Evolutionary conservation across 1,284 basidiomycete genomes (phyloP), one percentile per base, ranked within the genome.

Genomic region (Salmacisia buchloeana): DNA sequence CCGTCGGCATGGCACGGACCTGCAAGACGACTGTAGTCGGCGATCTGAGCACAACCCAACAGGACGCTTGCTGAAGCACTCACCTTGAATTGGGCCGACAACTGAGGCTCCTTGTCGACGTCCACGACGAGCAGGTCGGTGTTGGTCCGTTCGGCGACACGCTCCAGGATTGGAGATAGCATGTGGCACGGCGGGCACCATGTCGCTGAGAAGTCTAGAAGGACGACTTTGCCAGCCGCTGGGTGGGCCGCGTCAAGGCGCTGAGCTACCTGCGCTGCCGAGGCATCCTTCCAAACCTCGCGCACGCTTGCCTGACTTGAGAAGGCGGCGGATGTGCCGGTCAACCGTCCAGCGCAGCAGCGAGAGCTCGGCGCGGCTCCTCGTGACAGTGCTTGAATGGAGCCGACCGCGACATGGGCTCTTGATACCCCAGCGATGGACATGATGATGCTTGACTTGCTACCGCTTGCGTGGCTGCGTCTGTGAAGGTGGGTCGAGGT

Each of bases 1-100:
- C 49, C 25, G 49, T 54, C 6, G 49, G 49, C 49, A 54, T 54
- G 49, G 49, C 49, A 12, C 49, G 49, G 2, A 54, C 49, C 49
- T 54, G 49, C 18, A 15, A 43, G 39, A 4, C 39, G 39, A 43
- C 18, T 43, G 6, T 15, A 5, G 4, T 43, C 18, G 39, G 23
- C 18, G 18, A 21, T 21, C 23, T 5, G 18, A 15, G 39, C 39
- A 43, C 6, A n/a, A 9, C 18, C 41, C 41, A 43, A n/a, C n/a
- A n/a, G 10, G 7, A n/a, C 41, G 23, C 6, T 9, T n/a, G 18
- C 41, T n/a, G 41, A 43, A 3, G 41, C 10, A 43, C 49, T 54
- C 29, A 29, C 49, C 49, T 54, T 33, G 29, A 18, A 54, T 29
- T 33, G 31, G 25, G 25, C 18, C 25, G 49, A 27, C 27, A 54